Evolutionary conservation across 805 yeast species (phyloP), one percentile per base, ranked within the genome.

Genomic region (Saccharomycopsis babjevae): DNA sequence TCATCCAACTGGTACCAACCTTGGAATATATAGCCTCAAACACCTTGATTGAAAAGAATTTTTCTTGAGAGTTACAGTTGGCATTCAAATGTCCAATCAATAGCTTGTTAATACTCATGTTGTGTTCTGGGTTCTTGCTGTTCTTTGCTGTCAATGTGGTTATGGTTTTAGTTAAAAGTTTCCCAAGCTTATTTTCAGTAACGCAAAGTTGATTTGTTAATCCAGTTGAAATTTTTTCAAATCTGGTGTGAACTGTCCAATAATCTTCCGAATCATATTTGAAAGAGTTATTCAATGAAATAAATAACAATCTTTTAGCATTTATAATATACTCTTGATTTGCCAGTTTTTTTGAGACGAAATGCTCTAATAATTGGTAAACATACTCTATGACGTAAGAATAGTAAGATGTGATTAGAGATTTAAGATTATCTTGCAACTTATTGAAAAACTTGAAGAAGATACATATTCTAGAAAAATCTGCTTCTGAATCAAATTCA

Each of bases 1-100:
- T 77, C 66, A 94, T 79, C 99, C 98, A 94, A 71, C 85, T 89
- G 68, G 94, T 98, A 60, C 98, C 97, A 68, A 91, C 86, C 76
- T 88, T 88, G 66, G 88, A 88, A 79, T 91, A 94, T 38, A 94
- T 83, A 30, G 84, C 78, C 72, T 89, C 89, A 71, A 94, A 79
- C 1, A 89, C 77, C 71, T 86, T 83, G 59, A 89, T 81, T 30
- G 97, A 84, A 93, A 96, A 88, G 66, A 82, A 74, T 70, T 88
- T 87, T 68, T 85, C 90, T 58, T 76, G 76, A 7, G 84, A 70
- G 54, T 73, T 70, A 65, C 84, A 78, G 2, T 79, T 77, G 56
- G 85, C 81, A 76, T 85, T 85, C 79, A 94, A 83, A 68, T 85
- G 89, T 22, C 80, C 74, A 54, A 86, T 75, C 59, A 88, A 76